phyloP scores from a whole-genome alignment of 495 filamentous ascomycete genomes.

The Hamigera avellanea region DNA sequence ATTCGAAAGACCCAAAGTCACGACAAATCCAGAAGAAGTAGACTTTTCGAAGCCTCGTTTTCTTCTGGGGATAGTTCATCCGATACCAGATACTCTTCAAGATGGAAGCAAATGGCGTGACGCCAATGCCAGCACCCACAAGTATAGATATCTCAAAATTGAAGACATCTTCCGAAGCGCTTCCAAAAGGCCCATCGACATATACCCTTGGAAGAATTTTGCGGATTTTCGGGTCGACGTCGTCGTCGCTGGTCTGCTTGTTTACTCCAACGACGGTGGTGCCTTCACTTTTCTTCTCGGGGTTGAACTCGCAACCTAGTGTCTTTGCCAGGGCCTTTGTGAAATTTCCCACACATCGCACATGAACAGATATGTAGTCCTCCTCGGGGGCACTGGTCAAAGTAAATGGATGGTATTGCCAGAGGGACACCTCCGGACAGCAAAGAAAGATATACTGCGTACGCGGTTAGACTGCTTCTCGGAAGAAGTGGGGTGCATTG shows the following conservation, averaged over 20 bases:
- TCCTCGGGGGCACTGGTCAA: constrained; percentile 71
- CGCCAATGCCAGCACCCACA: constrained; percentile 81
- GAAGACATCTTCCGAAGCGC: constrained; percentile 60
- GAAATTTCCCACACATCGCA: constrained; percentile 61
- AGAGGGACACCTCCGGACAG: constrained; percentile 68
- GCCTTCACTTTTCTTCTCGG: constrained; percentile 14
- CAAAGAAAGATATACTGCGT: constrained; percentile 63
- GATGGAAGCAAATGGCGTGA: constrained; percentile 81
- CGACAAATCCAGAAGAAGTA: constrained; percentile 83
- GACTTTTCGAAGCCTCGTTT: constrained; percentile 62
- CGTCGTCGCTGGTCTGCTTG: constrained; percentile 36
- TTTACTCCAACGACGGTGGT: constrained; percentile 48
- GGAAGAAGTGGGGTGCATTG: not conserved
- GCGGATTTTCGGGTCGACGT: constrained; percentile 56
- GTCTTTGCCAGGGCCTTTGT: constrained; percentile 50
- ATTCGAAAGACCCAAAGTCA: constrained; percentile 70
- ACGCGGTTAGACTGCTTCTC: not conserved
- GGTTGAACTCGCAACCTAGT: constrained; percentile 57
- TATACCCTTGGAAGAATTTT: constrained; percentile 62
- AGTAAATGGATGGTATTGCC: constrained; percentile 73
- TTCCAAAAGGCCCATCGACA: constrained; percentile 71
- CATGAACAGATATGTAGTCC: constrained; percentile 71
- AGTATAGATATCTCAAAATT: constrained; percentile 88
- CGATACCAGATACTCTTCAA: constrained; percentile 81
- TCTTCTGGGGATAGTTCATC: constrained; percentile 70